Evolutionary conservation across 768 basidiomycete genomes (phyloP), one percentile per base, ranked within the genome.

Genomic region (Rhodotorula kratochvilovae): DNA sequence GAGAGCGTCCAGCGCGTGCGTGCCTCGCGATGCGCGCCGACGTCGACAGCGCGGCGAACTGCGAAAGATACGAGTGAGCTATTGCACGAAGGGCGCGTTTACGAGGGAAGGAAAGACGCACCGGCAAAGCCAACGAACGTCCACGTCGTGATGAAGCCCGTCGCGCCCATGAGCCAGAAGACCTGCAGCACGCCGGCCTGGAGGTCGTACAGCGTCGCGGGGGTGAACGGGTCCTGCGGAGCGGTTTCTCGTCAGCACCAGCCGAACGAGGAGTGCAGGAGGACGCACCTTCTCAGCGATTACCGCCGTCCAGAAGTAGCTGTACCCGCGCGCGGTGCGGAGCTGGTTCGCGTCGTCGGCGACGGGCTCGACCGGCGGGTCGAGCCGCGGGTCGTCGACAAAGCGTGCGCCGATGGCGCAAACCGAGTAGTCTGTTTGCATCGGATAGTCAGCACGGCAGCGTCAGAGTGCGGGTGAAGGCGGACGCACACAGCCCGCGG

Each of bases 11-110:
- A 78, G 21, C 55, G 77, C 54, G 19, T 71, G 68, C 84, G 82
- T 73, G 83, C 86, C 77, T 83, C 87, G 59, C 87, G 84, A 79
- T 92, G 91, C 2, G 86, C 88, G 39, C 91, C 91, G 50, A 90
- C 85, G 72, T 92, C 90, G 77, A 90, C 87, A 1, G 87, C 86
- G 60, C 87, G 81, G 6, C 89, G 86, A 43, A 91, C 79, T n/a
- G 87, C 91, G 3, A 85, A 84, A n/a, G 0, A 85, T 86, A 85
- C 3, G 25, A 29, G 23, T 27, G 57, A 50, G n/a, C 19, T 5
- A 13, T 8, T n/a, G 27, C 7, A 27, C 12, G 29, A n/a, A 8
- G 27, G 21, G 51, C 27, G 12, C 27, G 51, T 8, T 16, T 8
- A 42, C 10, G 42, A 21, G 19, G 19, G 12, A 46, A 21, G 53